phyloP scores from a whole-genome alignment of 1,284 basidiomycete species.

The Fomitopsis pinicola region DNA sequence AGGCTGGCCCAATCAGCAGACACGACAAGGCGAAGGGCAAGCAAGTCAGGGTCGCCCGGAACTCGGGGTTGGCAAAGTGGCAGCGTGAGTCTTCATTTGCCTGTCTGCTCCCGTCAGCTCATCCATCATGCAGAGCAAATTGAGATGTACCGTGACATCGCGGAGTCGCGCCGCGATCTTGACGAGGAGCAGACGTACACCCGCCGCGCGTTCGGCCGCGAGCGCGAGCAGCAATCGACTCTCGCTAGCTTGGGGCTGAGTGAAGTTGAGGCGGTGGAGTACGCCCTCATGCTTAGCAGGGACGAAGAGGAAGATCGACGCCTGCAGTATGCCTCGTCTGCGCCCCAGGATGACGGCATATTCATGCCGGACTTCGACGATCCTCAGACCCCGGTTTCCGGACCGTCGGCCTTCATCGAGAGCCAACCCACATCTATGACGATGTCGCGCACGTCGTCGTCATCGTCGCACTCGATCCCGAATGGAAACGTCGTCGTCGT shows the following conservation, averaged over 20 bases:
- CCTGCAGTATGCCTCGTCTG: not conserved
- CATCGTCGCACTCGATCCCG: conserved; percentile 11
- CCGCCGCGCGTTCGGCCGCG: conserved; percentile 39
- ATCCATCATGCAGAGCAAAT: conserved; percentile 47
- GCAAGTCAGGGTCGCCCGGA: conserved; percentile 29
- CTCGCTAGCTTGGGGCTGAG: conserved; percentile 66
- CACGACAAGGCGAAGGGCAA: conserved; percentile 29
- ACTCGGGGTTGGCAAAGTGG: conserved; percentile 39
- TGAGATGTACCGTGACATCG: conserved; percentile 63
- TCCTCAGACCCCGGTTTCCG: conserved; percentile 22
- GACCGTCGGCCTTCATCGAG: conserved; percentile 17
- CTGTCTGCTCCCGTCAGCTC: not conserved
- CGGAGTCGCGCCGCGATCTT: conserved; percentile 52
- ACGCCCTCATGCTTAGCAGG: conserved; percentile 80
- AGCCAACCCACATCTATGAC: conserved; percentile 8
- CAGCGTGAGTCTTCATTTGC: conserved; percentile 39
- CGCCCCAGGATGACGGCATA: conserved; percentile 44
- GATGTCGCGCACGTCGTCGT: conserved; percentile 14
- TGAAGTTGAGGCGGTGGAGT: conserved; percentile 78
- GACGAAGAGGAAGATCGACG: conserved; percentile 56
- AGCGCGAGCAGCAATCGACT: conserved; percentile 51
- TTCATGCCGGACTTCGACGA: conserved; percentile 58
- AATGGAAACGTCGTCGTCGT: conserved; percentile 8
- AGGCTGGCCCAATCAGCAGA: conserved; percentile 45
- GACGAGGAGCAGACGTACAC: conserved; percentile 40